These are phyloP conservation scores for Clonostachys byssicola DNA, from an alignment of 2,329 filamentous ascomycete species.

Conservation along the genomic window DNA sequence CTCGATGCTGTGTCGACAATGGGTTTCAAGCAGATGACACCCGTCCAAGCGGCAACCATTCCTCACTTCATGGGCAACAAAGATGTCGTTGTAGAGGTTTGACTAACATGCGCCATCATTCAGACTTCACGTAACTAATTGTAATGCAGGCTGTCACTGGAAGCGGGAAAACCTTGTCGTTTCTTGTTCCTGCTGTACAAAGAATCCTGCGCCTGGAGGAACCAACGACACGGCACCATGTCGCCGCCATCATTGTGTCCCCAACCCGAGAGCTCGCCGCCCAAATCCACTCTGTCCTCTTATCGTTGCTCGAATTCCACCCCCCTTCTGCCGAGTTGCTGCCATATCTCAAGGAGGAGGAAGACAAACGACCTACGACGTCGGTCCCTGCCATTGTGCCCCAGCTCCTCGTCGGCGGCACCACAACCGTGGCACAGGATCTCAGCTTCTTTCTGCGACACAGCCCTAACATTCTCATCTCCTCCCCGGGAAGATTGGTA, in stretches of 20 bases:
- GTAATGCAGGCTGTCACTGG: conserved; percentile 70
- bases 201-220: conserved; percentile 76
- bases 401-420: conserved; percentile 83
- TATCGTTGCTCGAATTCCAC: conserved; percentile 79
- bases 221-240: conserved; percentile 82
- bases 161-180: conserved; percentile 85
- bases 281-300: conserved; percentile 82
- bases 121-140: not conserved
- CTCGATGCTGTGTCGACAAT: conserved; percentile 78
- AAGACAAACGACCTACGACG: conserved; percentile 48
- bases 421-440: conserved; percentile 80
- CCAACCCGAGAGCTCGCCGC: conserved; percentile 86
- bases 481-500: conserved; percentile 83
- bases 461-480: conserved; percentile 85
- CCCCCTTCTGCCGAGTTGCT: conserved; percentile 67
- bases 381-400: conserved; percentile 61
- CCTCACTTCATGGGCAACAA: conserved; percentile 87
- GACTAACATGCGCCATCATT: conserved; percentile 1
- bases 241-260: conserved; percentile 87
- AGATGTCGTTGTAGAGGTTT: conserved; percentile 82
- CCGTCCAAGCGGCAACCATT: conserved; percentile 89
- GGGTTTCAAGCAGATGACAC: conserved; percentile 85
- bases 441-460: conserved; percentile 78
- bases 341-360: conserved; percentile 46
- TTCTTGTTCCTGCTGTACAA: conserved; percentile 79